A percentile compares a stretch with the other conserved stretches of the same genome.
phyloP scores from a whole-genome alignment of 371 early-diverging fungal species.

The Enteropsectra breve region DNA sequence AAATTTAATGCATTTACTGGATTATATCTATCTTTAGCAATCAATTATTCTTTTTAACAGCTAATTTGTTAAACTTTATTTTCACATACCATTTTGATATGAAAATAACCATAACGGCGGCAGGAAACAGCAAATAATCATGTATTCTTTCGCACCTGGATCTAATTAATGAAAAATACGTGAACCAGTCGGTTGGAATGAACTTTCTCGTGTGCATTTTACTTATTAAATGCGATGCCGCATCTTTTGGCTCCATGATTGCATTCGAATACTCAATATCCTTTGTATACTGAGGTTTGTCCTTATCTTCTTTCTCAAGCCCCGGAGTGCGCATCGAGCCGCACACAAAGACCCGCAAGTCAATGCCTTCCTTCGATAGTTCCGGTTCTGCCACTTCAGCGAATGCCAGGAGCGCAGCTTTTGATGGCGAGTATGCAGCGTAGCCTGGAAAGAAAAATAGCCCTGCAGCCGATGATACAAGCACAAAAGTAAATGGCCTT shows the following conservation, averaged over 20 bases:
- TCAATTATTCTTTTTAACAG: not conserved
- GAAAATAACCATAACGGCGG: constrained; percentile 23
- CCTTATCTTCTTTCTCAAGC: constrained; percentile 67
- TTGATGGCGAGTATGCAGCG: constrained; percentile 70
- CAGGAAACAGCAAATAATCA: constrained; percentile 43
- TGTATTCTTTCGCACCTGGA: constrained; percentile 25
- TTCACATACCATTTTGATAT: constrained; percentile 12
- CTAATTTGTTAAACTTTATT: constrained; percentile 22
- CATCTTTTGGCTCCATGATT: constrained; percentile 17
- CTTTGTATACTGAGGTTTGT: constrained; percentile 70
- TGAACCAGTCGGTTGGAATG: constrained; percentile 25
- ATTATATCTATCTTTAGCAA: too few species aligned
- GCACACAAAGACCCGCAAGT: constrained; percentile 69
- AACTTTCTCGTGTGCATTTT: constrained; percentile 25
- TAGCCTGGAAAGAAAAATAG: constrained; percentile 67
- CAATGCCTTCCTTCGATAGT: constrained; percentile 64
- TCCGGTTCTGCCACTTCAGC: constrained; percentile 70
- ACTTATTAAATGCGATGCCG: constrained; percentile 24
- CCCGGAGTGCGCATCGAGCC: constrained; percentile 72
- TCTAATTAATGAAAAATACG: constrained; percentile 31
- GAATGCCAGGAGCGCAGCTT: constrained; percentile 64
- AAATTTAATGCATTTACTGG: too few species aligned
- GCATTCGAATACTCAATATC: constrained; percentile 64
- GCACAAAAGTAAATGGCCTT: constrained; percentile 65
- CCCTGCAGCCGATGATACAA: constrained; percentile 69